Percentiles rank a stretch among this genome's conserved stretches.
Evolutionary conservation across 305 asterid species (phyloP).

Genomic region (Solanum hybrid): DNA sequence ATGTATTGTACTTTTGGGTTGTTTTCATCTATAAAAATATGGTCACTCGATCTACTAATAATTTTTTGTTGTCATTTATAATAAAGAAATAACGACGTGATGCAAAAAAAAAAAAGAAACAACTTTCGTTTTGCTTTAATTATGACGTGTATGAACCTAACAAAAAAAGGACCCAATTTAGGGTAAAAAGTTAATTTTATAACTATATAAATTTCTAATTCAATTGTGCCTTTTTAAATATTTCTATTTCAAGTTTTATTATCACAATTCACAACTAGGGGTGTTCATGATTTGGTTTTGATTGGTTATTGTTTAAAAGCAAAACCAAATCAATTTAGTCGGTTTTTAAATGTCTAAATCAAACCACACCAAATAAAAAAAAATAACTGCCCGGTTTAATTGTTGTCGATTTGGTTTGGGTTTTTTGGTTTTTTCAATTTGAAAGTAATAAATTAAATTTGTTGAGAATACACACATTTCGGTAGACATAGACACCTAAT

Average conservation of each 20-base stretch:
- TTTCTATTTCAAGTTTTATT: neutral
- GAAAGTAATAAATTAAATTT: too few species aligned
- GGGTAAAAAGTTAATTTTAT: neutral
- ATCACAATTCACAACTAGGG: neutral
- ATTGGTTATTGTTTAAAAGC: too few species aligned
- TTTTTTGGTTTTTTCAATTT: too few species aligned
- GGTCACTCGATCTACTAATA: neutral
- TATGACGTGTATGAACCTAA: neutral
- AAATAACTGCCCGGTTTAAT: too few species aligned
- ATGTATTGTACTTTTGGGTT: neutral
- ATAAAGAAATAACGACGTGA: neutral
- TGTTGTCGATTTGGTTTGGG: too few species aligned
- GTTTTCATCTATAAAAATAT: neutral
- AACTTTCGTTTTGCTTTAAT: neutral
- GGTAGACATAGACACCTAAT: too few species aligned
- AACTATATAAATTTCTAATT: neutral
- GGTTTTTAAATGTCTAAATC: too few species aligned
- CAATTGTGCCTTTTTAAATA: neutral
- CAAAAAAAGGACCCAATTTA: neutral
- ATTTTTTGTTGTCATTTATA: neutral
- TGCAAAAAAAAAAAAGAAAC: neutral
- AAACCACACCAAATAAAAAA: too few species aligned
- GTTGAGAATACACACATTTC: too few species aligned
- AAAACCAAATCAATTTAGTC: too few species aligned
- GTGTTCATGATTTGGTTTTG: too few species aligned